Conservation (phyloP, 176 grass and related monocot genomes). For the Juncus effusus region DNA sequence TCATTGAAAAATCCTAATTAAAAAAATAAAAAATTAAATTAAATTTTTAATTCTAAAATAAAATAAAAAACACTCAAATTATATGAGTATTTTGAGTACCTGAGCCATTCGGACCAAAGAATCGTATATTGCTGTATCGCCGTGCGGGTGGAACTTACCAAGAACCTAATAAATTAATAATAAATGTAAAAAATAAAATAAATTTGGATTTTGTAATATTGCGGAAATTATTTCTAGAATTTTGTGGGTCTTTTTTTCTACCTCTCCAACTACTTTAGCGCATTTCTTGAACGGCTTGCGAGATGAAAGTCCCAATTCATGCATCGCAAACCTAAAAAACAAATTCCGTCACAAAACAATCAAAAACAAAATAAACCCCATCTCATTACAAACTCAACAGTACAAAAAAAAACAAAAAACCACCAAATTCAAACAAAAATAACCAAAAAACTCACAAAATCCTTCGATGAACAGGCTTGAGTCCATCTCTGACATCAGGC, state of each 20-base stretch:
- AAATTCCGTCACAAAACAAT: conserved; percentile 9
- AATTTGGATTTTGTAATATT: too few species aligned
- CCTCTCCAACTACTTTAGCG: conserved; percentile 96
- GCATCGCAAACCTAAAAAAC: conserved; percentile 77
- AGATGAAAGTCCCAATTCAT: conserved; percentile 93
- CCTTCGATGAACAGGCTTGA: conserved; percentile 92
- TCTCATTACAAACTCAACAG: not conserved
- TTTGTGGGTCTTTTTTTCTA: conserved; percentile 24
- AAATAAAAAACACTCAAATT: not conserved
- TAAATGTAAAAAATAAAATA: too few species aligned
- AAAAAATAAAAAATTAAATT: conserved; percentile 23
- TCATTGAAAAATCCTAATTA: conserved; percentile 88
- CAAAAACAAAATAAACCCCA: not conserved
- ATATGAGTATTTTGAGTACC: conserved; percentile 38
- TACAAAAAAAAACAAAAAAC: not conserved
- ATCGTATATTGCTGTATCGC: conserved; percentile 90
- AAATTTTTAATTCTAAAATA: not conserved
- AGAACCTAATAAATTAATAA: conserved; percentile 53
- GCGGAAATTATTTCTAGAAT: too few species aligned
- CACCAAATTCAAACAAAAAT: not conserved
- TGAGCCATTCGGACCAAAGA: conserved; percentile 95
- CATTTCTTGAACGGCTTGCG: conserved; percentile 90
- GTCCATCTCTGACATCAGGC: conserved; percentile 84
- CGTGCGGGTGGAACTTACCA: conserved; percentile 95
- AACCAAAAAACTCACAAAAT: conserved; percentile 67